A percentile compares a stretch with the other conserved stretches of the same genome.
Conservation (phyloP, 139 green algal genomes). For the Chlorella sp. region DNA sequence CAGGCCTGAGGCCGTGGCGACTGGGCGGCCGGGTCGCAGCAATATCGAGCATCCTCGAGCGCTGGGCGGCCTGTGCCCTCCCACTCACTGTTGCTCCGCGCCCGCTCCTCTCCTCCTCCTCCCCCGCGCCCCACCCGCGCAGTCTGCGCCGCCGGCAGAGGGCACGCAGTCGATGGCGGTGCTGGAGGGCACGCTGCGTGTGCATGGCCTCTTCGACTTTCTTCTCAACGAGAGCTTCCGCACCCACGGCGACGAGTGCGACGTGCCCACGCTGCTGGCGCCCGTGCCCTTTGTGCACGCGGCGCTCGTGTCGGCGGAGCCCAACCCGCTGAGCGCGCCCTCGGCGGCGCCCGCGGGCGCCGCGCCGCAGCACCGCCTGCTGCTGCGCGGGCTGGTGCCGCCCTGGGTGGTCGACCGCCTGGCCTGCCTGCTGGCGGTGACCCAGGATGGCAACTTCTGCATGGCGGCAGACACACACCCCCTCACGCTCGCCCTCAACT, state of each 20-base stretch:
- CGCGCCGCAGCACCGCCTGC: slow-evolving; percentile 29
- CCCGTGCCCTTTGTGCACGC: slow-evolving; percentile 57
- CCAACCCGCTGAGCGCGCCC: slow-evolving; percentile 24
- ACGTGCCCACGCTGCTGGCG: slow-evolving; percentile 65
- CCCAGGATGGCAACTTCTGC: slow-evolving; percentile 20
- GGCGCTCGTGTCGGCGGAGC: slow-evolving; percentile 11
- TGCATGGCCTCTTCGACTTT: slow-evolving; percentile 67
- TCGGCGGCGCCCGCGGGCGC: neutral
- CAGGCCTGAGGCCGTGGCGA: too few species aligned
- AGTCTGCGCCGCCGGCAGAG: slow-evolving; percentile 30
- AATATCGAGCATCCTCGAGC: too few species aligned
- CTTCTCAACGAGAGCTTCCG: slow-evolving; percentile 47
- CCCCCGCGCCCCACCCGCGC: neutral
- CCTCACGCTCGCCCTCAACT: slow-evolving; percentile 40
- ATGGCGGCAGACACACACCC: slow-evolving; percentile 30
- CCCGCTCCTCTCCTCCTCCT: neutral
- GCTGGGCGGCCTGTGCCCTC: too few species aligned
- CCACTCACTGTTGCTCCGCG: too few species aligned
- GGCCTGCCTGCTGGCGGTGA: slow-evolving; percentile 11
- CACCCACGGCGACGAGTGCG: slow-evolving; percentile 29
- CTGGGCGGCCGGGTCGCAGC: too few species aligned
- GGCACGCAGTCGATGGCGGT: slow-evolving; percentile 58
- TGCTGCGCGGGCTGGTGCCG: slow-evolving; percentile 39
- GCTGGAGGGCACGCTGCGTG: slow-evolving; percentile 46
- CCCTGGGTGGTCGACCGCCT: slow-evolving; percentile 51